phyloP scores from a whole-genome alignment of 257 asterid species.

The Jacaranda mimosifolia region DNA sequence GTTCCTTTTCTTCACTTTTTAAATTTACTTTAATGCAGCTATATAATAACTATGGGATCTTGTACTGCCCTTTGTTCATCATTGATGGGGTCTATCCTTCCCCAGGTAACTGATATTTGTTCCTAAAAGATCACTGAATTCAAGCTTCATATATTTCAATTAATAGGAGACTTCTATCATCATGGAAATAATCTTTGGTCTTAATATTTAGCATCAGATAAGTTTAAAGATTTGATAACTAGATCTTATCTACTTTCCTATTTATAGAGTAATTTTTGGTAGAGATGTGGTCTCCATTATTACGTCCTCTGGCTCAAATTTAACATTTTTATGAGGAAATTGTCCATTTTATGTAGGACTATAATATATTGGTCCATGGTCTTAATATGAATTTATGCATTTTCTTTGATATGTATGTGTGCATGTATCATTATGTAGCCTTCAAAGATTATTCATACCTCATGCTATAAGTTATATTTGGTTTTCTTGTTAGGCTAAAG shows the following conservation, averaged over 20 bases:
- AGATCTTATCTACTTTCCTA: not conserved
- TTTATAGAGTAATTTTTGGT: no score
- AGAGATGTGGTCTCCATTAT: no score
- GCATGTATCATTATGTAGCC: no score
- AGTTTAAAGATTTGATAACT: not conserved
- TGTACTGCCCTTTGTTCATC: conserved; percentile 92
- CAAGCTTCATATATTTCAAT: not conserved
- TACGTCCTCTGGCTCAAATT: no score
- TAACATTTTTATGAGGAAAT: no score
- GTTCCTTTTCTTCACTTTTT: conserved; percentile 15
- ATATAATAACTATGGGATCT: conserved; percentile 76
- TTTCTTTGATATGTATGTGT: no score
- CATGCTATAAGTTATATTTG: no score
- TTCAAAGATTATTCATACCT: no score
- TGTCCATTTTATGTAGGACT: no score
- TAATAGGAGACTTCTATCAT: not conserved
- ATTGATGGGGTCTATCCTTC: conserved; percentile 87
- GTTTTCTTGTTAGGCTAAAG: no score
- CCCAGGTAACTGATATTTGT: conserved; percentile 62
- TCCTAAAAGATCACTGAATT: conserved; percentile 11
- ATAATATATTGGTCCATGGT: no score
- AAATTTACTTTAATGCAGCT: conserved; percentile 51
- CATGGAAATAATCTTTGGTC: not conserved
- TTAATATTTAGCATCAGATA: not conserved
- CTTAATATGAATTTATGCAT: no score